phyloP scores from a whole-genome alignment of 2,329 filamentous ascomycete species.

The Stromatinia cepivora region DNA sequence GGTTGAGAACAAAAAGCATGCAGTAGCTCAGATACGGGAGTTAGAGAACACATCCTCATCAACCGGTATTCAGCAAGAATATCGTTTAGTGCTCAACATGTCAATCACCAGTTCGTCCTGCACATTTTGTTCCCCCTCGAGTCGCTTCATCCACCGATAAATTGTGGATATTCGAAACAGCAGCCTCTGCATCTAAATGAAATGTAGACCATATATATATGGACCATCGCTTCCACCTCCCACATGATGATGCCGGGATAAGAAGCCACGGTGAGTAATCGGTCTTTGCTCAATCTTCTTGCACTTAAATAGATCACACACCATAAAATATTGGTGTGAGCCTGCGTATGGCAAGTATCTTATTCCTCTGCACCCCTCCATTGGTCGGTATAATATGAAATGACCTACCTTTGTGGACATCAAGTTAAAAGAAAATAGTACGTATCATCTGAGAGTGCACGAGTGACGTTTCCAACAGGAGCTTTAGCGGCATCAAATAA shows the following conservation, averaged over 20 bases:
- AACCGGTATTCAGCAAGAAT: background rate
- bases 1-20: too few species aligned
- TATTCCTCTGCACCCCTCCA: background rate
- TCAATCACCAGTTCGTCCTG: background rate
- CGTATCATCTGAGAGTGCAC: too few species aligned
- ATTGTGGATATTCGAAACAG: background rate
- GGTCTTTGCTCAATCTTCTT: conserved; percentile 15
- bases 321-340: conserved; percentile 20
- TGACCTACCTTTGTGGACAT: background rate
- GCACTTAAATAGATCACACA: conserved; percentile 22
- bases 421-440: too few species aligned
- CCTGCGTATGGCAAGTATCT: conserved; percentile 20
- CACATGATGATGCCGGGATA: conserved; percentile 17
- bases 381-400: background rate
- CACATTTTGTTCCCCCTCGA: background rate
- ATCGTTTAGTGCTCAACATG: too few species aligned
- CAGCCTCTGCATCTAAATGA: background rate
- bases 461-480: background rate
- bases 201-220: conserved; percentile 18
- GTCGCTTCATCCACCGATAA: too few species aligned
- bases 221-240: conserved; percentile 21
- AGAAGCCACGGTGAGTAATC: conserved; percentile 22
- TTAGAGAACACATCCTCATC: background rate
- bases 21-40: background rate
- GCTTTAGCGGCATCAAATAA: background rate